Evolutionary conservation across 331 rosid genomes (phyloP).

Genomic region (Pyracantha coccinea): DNA sequence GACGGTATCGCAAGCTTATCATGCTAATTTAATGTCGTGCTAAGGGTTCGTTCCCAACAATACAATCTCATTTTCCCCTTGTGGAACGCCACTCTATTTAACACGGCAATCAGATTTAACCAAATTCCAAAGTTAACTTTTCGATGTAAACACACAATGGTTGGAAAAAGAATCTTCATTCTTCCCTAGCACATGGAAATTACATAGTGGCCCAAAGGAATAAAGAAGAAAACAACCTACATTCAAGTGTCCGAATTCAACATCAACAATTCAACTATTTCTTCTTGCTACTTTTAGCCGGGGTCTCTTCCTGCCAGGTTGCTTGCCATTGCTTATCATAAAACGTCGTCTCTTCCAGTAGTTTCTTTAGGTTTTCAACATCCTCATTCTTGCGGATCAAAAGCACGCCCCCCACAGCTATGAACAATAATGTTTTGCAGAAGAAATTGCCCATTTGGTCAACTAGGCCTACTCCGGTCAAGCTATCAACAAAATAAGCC

Average conservation of each 20-base stretch:
- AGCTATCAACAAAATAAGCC: constrained; percentile 93
- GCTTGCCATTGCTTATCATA: constrained; percentile 99
- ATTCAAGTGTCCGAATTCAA: background rate
- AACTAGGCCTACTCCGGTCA: constrained; percentile 94
- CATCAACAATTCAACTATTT: constrained; percentile 28
- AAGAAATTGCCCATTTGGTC: constrained; percentile 89
- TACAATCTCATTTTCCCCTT: no score
- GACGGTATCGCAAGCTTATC: no score
- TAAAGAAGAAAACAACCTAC: background rate
- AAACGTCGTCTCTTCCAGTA: constrained; percentile 77
- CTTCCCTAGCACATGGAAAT: background rate
- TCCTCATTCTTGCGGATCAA: constrained; percentile 88
- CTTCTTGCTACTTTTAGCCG: constrained; percentile 29
- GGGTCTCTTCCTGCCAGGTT: constrained; percentile 79
- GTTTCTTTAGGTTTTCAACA: constrained; percentile 62
- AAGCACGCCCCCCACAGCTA: constrained; percentile 84
- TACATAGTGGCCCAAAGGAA: background rate
- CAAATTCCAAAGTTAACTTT: background rate
- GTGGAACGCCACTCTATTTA: background rate
- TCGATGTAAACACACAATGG: background rate
- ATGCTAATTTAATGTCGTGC: no score
- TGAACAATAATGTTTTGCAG: constrained; percentile 81
- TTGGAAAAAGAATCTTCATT: background rate
- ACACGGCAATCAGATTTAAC: background rate
- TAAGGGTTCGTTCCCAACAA: no score